These are phyloP conservation scores for Vaccinium myrtillus DNA, from an alignment of 148 eudicot species.

Conservation along the genomic window DNA sequence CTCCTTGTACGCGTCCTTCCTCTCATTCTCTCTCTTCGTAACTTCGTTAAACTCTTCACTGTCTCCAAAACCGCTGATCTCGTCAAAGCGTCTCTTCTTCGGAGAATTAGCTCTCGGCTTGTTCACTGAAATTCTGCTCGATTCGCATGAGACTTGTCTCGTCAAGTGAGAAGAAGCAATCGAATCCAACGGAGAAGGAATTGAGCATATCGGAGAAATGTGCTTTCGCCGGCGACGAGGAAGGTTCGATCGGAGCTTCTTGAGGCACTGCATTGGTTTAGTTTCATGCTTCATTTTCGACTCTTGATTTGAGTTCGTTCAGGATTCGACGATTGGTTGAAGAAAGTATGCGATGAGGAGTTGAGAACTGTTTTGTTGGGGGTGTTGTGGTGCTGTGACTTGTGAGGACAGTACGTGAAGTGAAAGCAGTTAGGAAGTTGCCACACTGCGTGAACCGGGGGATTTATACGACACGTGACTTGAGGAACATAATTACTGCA, in stretches of 20 bases:
- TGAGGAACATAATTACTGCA: not conserved
- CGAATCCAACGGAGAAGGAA: constrained; percentile 19
- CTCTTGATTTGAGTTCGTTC: constrained; percentile 8
- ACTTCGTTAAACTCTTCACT: constrained; percentile 30
- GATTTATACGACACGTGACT: not conserved
- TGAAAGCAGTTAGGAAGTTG: constrained; percentile 16
- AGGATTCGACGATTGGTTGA: not conserved
- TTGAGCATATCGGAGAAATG: constrained; percentile 43
- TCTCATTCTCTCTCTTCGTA: constrained; percentile 21
- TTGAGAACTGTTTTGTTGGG: not conserved
- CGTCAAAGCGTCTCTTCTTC: constrained; percentile 25
- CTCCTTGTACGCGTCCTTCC: constrained; percentile 11
- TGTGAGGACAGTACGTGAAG: not conserved
- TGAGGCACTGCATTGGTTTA: constrained; percentile 19
- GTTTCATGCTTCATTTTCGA: constrained; percentile 14
- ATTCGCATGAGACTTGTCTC: constrained; percentile 49
- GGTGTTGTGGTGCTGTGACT: not conserved
- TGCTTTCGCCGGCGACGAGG: constrained; percentile 59
- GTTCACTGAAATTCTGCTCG: constrained; percentile 42
- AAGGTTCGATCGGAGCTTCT: constrained; percentile 67
- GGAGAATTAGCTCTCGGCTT: not conserved
- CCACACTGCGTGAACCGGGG: not conserved
- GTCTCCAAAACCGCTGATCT: constrained; percentile 8
- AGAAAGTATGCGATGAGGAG: not conserved
- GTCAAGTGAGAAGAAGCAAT: constrained; percentile 21